Conservation (phyloP, 352 stramenopile genomes). For the Phytophthora podocarpi region DNA sequence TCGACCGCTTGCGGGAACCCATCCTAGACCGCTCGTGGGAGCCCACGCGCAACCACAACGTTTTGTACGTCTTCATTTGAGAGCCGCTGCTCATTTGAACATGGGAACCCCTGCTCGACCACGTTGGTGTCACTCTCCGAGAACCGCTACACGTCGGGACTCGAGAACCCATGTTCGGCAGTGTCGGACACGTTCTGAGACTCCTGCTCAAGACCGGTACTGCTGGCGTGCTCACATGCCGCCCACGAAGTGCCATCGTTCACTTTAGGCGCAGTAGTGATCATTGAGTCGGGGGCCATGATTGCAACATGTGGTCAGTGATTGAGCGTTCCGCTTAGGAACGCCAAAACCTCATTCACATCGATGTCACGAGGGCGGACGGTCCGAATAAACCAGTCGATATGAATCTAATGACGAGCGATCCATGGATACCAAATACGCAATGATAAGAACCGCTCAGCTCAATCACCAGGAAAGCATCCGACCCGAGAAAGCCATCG, state of each 20-base stretch:
- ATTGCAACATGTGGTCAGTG: constrained; percentile 13
- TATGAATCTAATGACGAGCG: constrained; percentile 21
- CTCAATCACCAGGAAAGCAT: constrained; percentile 41
- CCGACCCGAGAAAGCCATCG: constrained; percentile 16
- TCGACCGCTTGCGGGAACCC: neutral
- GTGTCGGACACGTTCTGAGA: constrained; percentile 16
- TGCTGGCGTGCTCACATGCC: neutral
- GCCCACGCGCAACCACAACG: neutral
- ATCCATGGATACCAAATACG: constrained; percentile 40
- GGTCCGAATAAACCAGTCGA: constrained; percentile 26
- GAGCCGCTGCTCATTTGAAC: no score
- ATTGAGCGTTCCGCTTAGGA: no score
- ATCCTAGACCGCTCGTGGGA: no score
- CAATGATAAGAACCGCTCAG: constrained; percentile 28
- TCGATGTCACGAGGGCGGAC: constrained; percentile 19
- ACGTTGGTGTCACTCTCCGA: no score
- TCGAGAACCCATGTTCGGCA: no score
- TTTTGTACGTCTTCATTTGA: no score
- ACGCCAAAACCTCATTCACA: constrained; percentile 10
- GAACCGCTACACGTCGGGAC: no score
- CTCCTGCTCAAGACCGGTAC: constrained; percentile 7
- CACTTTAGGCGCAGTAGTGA: neutral
- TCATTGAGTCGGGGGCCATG: constrained; percentile 21
- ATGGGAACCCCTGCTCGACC: no score
- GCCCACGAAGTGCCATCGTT: constrained; percentile 25